Evolutionary conservation across 495 filamentous ascomycete genomes (phyloP), one percentile per base, ranked within the genome.

Genomic region (Neurospora sp.): DNA sequence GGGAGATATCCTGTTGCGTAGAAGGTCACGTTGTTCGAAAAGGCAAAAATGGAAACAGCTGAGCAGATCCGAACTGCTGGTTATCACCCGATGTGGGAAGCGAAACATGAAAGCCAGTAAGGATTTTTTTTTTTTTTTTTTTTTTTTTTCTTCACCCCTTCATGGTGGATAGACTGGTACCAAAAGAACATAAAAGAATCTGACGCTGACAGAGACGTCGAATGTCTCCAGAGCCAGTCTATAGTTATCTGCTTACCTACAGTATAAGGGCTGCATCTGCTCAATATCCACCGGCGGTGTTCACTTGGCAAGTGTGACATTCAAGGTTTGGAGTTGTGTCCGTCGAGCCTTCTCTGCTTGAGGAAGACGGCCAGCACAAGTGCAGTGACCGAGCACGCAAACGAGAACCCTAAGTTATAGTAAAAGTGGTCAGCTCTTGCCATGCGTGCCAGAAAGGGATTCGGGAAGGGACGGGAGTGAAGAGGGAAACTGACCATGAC

Each of bases 401-500:
- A 77, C 17, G 78, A 79, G 40, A 79, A 73, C 5, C 70, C 78
- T 79, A 42, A 2, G 20, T 17, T 9, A 40, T 8, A 35, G 35
- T 20, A 4, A 39, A 3, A 5, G 6, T 45, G 31, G 35, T 69
- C 20, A 42, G 8, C 12, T n/a, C 9, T 45, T 41, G 27, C 14
- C n/a, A 17, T n/a, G 70, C 3, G 4, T 31, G 22, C n/a, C 16
- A 68, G 22, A 17, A 3, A n/a, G 20, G 22, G 20, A 14, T 2
- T 12, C 9, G 20, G 9, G 9, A 53, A 45, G 6, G 40, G 9
- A 53, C 40, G 6, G 40, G 35, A 10, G 31, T 37, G 9, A 69
- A 61, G 22, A 38, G n/a, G 68, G 68, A 37, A 27, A 75, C 77
- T 44, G 37, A 79, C 77, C 76, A 31, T 84, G 82, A 40, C 79